phyloP scores from a whole-genome alignment of 2,329 filamentous ascomycete species.

The Talaromyces verruculosus region DNA sequence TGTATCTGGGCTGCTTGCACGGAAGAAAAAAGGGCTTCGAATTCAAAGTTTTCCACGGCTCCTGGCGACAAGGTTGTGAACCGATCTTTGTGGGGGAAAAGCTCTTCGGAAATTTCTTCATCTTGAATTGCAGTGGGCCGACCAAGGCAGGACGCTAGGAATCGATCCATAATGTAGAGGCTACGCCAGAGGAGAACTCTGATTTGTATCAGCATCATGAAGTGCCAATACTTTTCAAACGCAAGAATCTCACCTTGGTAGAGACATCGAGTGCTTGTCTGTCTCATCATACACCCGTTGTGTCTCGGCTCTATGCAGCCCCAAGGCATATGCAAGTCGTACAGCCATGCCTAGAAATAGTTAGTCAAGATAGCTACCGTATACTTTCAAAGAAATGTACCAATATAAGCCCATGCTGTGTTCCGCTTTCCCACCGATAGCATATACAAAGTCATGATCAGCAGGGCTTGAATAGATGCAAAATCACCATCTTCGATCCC shows the following conservation, averaged over 20 bases:
- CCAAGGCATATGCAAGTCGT: conserved; percentile 61
- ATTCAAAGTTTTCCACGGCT: conserved; percentile 33
- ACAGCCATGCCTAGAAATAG: conserved; percentile 59
- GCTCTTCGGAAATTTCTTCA: conserved; percentile 59
- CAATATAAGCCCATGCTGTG: conserved; percentile 62
- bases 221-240: background rate
- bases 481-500: conserved; percentile 63
- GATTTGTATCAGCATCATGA: background rate
- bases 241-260: conserved; percentile 32
- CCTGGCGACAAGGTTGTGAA: conserved; percentile 7
- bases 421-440: conserved; percentile 62
- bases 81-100: conserved; percentile 32
- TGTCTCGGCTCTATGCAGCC: conserved; percentile 61
- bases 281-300: conserved; percentile 37
- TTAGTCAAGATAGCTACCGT: background rate
- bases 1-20: conserved; percentile 60
- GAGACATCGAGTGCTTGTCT: conserved; percentile 21
- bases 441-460: conserved; percentile 65
- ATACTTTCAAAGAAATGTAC: conserved; percentile 34
- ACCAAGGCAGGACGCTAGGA: conserved; percentile 63
- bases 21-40: conserved; percentile 53
- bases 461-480: conserved; percentile 64
- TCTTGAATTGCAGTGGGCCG: conserved; percentile 62
- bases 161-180: conserved; percentile 64
- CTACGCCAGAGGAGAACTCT: conserved; percentile 60